Percentiles rank a stretch among this genome's conserved stretches.
phyloP scores from a whole-genome alignment of 2,329 filamentous ascomycete genomes.

The Colletotrichum truncatum region DNA sequence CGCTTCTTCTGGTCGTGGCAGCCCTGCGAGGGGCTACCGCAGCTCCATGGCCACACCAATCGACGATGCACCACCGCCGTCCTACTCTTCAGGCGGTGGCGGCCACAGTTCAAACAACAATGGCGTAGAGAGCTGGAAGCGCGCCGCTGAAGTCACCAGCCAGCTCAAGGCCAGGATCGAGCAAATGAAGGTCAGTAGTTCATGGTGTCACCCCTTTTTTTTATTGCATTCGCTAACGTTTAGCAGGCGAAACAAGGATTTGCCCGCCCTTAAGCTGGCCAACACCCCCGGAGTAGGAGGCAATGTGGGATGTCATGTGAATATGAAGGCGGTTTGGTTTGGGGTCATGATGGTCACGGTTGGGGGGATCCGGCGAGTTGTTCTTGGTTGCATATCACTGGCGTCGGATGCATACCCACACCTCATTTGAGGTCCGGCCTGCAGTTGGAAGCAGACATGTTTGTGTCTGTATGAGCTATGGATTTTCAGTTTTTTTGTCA shows the following conservation, averaged over 20 bases:
- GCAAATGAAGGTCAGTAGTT: slow-evolving; percentile 83
- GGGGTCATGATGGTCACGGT: slow-evolving; percentile 14
- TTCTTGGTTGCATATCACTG: slow-evolving; percentile 41
- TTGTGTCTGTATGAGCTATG: slow-evolving; percentile 39
- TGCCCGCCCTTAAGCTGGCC: slow-evolving; percentile 37
- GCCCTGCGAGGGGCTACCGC: slow-evolving; percentile 66
- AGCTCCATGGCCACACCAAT: slow-evolving; percentile 37
- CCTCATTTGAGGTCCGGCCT: slow-evolving; percentile 31
- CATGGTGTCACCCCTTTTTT: neutral
- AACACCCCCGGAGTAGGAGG: neutral
- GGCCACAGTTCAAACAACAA: slow-evolving; percentile 50
- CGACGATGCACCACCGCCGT: slow-evolving; percentile 21
- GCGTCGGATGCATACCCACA: slow-evolving; percentile 46
- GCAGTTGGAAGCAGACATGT: slow-evolving; percentile 41
- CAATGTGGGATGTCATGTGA: slow-evolving; percentile 14
- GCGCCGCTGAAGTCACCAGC: slow-evolving; percentile 96
- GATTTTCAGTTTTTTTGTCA: slow-evolving; percentile 18
- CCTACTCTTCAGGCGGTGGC: slow-evolving; percentile 28
- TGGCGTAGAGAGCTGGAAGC: slow-evolving; percentile 92
- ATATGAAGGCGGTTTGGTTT: slow-evolving; percentile 14
- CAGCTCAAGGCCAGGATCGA: slow-evolving; percentile 97
- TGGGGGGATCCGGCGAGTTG: slow-evolving; percentile 10
- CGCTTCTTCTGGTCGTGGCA: slow-evolving; percentile 65
- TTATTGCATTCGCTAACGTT: slow-evolving; percentile 20
- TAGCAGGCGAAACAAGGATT: slow-evolving; percentile 60